Conservation (phyloP, 495 filamentous ascomycete species). For the Mytilinidion resinicola region DNA sequence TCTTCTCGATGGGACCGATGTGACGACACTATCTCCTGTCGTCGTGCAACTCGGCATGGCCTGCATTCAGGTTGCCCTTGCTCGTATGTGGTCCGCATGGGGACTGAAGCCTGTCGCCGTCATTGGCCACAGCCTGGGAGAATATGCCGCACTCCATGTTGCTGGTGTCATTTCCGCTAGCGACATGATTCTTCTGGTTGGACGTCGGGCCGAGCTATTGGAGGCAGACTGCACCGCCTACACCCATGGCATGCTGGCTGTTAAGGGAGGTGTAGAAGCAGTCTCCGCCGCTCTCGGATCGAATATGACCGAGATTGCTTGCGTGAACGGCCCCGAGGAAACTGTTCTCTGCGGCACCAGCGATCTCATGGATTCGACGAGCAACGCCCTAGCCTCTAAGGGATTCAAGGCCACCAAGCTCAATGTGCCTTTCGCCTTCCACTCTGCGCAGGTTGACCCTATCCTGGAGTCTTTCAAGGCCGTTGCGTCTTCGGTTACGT, state of each 20-base stretch:
- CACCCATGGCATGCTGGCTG: constrained; percentile 58
- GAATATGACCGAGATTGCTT: constrained; percentile 43
- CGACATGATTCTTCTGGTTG: constrained; percentile 77
- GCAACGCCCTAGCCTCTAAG: constrained; percentile 31
- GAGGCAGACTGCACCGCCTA: constrained; percentile 62
- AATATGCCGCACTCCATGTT: constrained; percentile 80
- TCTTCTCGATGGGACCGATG: constrained; percentile 58
- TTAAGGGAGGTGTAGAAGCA: constrained; percentile 38
- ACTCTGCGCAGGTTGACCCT: constrained; percentile 47
- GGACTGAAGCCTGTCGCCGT: constrained; percentile 71
- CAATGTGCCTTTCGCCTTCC: constrained; percentile 50
- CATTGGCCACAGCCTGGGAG: constrained; percentile 79
- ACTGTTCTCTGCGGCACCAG: constrained; percentile 41
- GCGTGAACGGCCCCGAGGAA: constrained; percentile 44
- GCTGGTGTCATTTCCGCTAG: constrained; percentile 72
- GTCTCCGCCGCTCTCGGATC: constrained; percentile 36
- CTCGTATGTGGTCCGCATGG: constrained; percentile 72
- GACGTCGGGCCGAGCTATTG: constrained; percentile 69
- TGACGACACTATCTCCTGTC: constrained; percentile 60
- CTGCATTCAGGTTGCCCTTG: constrained; percentile 79
- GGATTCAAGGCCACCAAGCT: constrained; percentile 50
- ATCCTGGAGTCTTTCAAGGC: constrained; percentile 45
- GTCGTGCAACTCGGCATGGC: constrained; percentile 71
- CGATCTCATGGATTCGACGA: constrained; percentile 32
- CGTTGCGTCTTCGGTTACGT: constrained; percentile 35